These are phyloP conservation scores for Candida ficus DNA, from an alignment of 805 yeast species.

Conservation along the genomic window DNA sequence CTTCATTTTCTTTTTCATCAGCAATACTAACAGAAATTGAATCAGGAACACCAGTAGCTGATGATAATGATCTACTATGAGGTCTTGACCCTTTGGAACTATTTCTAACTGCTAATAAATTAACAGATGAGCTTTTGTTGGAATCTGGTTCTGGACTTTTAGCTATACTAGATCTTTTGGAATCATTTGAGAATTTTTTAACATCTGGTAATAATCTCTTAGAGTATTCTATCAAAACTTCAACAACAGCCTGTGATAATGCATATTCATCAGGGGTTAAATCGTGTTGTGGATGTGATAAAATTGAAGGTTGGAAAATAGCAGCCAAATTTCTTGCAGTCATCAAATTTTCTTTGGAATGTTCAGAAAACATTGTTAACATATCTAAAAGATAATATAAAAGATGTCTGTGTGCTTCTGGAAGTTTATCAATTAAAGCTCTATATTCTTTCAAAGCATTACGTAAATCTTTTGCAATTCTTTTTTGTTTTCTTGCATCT, in stretches of 20 bases:
- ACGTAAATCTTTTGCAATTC: constrained; percentile 57
- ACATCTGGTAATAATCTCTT: constrained; percentile 65
- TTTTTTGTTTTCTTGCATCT: constrained; percentile 40
- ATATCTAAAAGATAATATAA: constrained; percentile 83
- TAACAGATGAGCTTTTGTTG: constrained; percentile 14
- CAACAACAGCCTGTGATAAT: constrained; percentile 77
- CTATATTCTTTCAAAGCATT: constrained; percentile 72
- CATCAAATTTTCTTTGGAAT: constrained; percentile 79
- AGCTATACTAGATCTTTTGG: constrained; percentile 7
- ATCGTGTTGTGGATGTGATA: constrained; percentile 90
- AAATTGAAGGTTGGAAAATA: constrained; percentile 92
- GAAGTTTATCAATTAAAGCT: constrained; percentile 58
- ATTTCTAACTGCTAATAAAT: constrained; percentile 15
- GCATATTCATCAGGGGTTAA: constrained; percentile 91
- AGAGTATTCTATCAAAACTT: constrained; percentile 83
- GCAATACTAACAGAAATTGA: constrained; percentile 20
- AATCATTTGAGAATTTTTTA: constrained; percentile 23
- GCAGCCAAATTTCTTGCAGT: constrained; percentile 91
- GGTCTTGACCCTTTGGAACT: constrained; percentile 20
- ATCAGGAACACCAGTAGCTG: constrained; percentile 39
- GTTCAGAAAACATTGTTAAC: constrained; percentile 76
- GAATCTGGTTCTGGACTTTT: constrained; percentile 8
- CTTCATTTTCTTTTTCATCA: constrained; percentile 2
- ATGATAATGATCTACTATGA: constrained; percentile 40
- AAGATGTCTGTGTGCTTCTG: constrained; percentile 74